A percentile compares a stretch with the other conserved stretches of the same genome.
Evolutionary conservation across 1,284 basidiomycete genomes (phyloP).

Genomic region (Meira miltonrushii): DNA sequence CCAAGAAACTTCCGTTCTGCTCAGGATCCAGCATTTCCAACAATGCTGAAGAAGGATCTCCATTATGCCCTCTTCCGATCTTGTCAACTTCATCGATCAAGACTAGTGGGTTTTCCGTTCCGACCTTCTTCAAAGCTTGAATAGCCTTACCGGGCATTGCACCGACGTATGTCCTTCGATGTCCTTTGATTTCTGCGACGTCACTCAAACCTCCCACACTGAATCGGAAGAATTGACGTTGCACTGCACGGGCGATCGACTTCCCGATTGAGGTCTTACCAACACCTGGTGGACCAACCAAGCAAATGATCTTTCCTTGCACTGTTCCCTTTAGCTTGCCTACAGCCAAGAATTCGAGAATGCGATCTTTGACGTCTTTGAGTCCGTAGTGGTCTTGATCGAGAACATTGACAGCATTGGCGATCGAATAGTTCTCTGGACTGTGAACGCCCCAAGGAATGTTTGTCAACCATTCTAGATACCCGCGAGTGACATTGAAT

Average conservation of each 20-base stretch:
- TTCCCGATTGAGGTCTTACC: slow-evolving; percentile 84
- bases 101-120: slow-evolving; percentile 85
- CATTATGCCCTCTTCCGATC: slow-evolving; percentile 88
- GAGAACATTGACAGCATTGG: slow-evolving; percentile 75
- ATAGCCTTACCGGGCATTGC: slow-evolving; percentile 91
- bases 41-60: slow-evolving; percentile 88
- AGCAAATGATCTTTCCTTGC: slow-evolving; percentile 96
- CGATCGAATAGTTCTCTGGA: slow-evolving; percentile 84
- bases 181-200: slow-evolving; percentile 98
- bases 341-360: slow-evolving; percentile 95
- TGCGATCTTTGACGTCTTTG: slow-evolving; percentile 88
- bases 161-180: slow-evolving; percentile 91
- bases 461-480: slow-evolving; percentile 60
- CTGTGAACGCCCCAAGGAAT: slow-evolving; percentile 97
- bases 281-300: slow-evolving; percentile 94
- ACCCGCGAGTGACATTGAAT: slow-evolving; percentile 66
- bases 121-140: slow-evolving; percentile 91
- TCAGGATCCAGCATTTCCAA: slow-evolving; percentile 98
- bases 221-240: slow-evolving; percentile 88
- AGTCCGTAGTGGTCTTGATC: slow-evolving; percentile 97
- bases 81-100: slow-evolving; percentile 99
- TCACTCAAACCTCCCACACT: slow-evolving; percentile 94
- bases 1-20: slow-evolving; percentile 91
- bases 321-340: slow-evolving; percentile 93
- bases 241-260: slow-evolving; percentile 80